Base-by-base conservation (phyloP, 1,284 basidiomycete species). In the Ganoderma lingzhi region DNA sequence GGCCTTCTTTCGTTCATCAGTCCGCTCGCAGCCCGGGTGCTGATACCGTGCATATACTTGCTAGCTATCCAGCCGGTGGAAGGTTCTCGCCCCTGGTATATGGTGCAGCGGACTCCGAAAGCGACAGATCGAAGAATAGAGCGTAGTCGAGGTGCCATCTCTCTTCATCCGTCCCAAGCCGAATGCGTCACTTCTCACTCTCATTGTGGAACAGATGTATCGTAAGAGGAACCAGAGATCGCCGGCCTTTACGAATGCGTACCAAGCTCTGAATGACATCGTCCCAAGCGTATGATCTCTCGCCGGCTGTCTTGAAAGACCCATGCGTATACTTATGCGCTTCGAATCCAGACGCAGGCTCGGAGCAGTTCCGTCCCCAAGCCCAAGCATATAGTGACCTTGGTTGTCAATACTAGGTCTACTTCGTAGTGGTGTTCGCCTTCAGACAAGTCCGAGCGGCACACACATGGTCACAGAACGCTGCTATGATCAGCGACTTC, bases 171-270 rank as follows among this genome's bases (percentile, higher is more conserved):
- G 67, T 15, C 55, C 64, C 15, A 70, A 72, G 48, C 51, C 23
- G 67, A 72, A 30, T 32, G 23, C 64, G 65, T 55, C 48, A 45
- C 15, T 68, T 70, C n/a, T 30, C 71, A 41, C 70, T 15, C 45
- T 72, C 8, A 42, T 72, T 32, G 71, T 70, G 8, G 70, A 72
- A 60, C 66, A 74, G 55, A 63, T 67, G 53, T 66, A 67, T 41
- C 53, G 60, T 41, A 67, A 67, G 59, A 15, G 30, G 28, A 41
- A 51, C 39, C 35, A 42, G 37, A 44, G 45, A 19, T 32, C 53
- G 8, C 35, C 8, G 32, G 32, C 9, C 32, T 35, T 55, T 56
- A 56, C 30, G 17, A 35, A 23, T 19, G 14, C 19, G 30, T 17
- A 35, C 30, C 32, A 35, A 3, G 53, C 30, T 32, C 53, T 56